phyloP scores from a whole-genome alignment of 2,329 filamentous ascomycete genomes.

The Epichloe sibirici region DNA sequence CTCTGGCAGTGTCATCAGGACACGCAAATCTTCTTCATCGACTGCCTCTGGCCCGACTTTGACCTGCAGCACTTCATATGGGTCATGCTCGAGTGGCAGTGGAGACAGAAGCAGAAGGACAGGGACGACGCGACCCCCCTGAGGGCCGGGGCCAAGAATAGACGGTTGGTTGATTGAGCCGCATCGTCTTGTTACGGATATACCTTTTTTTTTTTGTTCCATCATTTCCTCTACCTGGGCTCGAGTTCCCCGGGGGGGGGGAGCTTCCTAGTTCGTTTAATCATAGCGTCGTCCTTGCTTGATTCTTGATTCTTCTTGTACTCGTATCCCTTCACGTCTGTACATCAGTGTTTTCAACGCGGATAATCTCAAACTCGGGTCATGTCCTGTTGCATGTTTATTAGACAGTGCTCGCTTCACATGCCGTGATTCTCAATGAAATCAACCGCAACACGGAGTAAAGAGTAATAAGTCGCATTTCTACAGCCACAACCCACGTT shows the following conservation, averaged over 20 bases:
- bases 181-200: not conserved
- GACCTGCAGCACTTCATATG: constrained; percentile 88
- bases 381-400: too few species aligned
- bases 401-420: too few species aligned
- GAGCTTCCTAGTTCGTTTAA: not conserved
- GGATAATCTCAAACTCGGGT: too few species aligned
- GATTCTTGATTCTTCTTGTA: too few species aligned
- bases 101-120: constrained; percentile 46
- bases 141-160: not conserved
- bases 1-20: constrained; percentile 94
- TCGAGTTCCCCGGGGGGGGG: too few species aligned
- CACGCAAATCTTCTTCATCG: constrained; percentile 83
- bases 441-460: too few species aligned
- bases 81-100: constrained; percentile 83
- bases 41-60: constrained; percentile 93
- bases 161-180: not conserved
- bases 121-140: constrained; percentile 29
- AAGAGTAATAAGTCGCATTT: too few species aligned
- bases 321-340: too few species aligned
- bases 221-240: too few species aligned
- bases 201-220: not conserved
- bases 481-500: too few species aligned
- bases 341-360: too few species aligned
- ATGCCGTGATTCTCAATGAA: too few species aligned
- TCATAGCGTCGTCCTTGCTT: not conserved